Percentiles rank a stretch among this genome's conserved stretches.
phyloP scores from a whole-genome alignment of 352 stramenopile species.

The Globisporangium takayamanum region DNA sequence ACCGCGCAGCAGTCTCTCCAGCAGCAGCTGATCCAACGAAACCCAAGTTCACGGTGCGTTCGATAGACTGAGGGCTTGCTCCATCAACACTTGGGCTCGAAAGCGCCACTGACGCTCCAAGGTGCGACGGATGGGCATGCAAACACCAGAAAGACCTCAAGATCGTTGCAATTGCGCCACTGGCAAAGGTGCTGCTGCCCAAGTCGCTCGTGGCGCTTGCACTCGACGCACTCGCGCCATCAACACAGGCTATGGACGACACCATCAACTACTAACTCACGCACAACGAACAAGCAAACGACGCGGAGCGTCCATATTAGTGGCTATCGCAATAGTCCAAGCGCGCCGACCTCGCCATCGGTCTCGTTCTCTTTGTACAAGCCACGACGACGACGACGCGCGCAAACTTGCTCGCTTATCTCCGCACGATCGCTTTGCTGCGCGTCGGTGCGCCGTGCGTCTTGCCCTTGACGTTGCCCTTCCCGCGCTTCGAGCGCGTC shows the following conservation, averaged over 20 bases:
- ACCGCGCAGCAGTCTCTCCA: slow-evolving; percentile 13
- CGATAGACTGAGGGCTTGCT: not conserved
- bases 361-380: not conserved
- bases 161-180: slow-evolving; percentile 34
- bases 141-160: slow-evolving; percentile 35
- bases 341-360: too few species aligned
- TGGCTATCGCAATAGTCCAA: too few species aligned
- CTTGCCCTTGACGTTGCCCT: slow-evolving; percentile 53
- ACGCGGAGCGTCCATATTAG: too few species aligned
- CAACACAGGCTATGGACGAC: not conserved
- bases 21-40: slow-evolving; percentile 8
- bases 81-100: not conserved
- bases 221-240: slow-evolving; percentile 25
- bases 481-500: slow-evolving; percentile 22
- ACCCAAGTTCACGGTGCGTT: slow-evolving; percentile 23
- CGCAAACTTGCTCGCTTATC: slow-evolving; percentile 13
- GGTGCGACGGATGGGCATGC: not conserved
- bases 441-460: slow-evolving; percentile 70
- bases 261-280: too few species aligned
- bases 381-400: not conserved
- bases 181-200: slow-evolving; percentile 33
- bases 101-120: too few species aligned
- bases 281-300: not conserved
- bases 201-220: slow-evolving; percentile 32
- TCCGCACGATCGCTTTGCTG: slow-evolving; percentile 78